Conservation (phyloP, 2,329 filamentous ascomycete genomes). For the Curvularia spicifera region DNA sequence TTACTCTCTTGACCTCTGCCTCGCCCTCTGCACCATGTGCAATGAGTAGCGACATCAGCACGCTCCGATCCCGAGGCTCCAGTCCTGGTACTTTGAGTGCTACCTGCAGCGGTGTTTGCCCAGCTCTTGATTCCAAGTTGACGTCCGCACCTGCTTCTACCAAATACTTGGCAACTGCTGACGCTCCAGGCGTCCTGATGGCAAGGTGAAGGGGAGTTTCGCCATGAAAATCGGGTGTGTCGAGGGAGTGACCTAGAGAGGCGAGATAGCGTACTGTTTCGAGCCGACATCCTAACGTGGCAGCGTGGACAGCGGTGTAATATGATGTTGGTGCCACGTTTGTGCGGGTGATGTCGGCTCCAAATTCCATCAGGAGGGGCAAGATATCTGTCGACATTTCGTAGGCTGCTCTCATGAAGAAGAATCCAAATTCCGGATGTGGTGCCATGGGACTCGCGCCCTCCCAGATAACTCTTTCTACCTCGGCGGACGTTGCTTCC, state of each 20-base stretch:
- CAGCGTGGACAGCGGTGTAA: constrained; percentile 40
- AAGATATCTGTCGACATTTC: constrained; percentile 35
- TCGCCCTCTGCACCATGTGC: constrained; percentile 38
- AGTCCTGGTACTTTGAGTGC: constrained; percentile 27
- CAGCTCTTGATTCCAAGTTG: constrained; percentile 32
- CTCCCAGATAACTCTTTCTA: constrained; percentile 41
- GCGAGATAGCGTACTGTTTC: constrained; percentile 38
- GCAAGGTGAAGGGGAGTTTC: constrained; percentile 45
- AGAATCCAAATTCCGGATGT: constrained; percentile 39
- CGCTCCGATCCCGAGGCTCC: constrained; percentile 36
- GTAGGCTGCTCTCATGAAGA: constrained; percentile 40
- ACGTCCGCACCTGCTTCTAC: constrained; percentile 43
- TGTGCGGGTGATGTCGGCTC: constrained; percentile 37
- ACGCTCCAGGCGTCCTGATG: constrained; percentile 35
- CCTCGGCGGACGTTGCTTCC: constrained; percentile 30
- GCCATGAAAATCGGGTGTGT: constrained; percentile 32
- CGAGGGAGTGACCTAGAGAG: constrained; percentile 35
- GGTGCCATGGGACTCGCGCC: constrained; percentile 41
- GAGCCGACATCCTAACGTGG: constrained; percentile 34
- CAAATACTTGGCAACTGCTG: constrained; percentile 36
- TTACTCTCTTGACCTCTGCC: constrained; percentile 19
- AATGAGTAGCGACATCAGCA: constrained; percentile 39
- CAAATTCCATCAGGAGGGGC: constrained; percentile 37
- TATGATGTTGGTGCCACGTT: constrained; percentile 20
- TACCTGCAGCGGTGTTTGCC: constrained; percentile 33